A percentile compares a stretch with the other conserved stretches of the same genome.
Conservation (phyloP, 2,329 filamentous ascomycete genomes). For the Magnaporthiopsis rhizophila region DNA sequence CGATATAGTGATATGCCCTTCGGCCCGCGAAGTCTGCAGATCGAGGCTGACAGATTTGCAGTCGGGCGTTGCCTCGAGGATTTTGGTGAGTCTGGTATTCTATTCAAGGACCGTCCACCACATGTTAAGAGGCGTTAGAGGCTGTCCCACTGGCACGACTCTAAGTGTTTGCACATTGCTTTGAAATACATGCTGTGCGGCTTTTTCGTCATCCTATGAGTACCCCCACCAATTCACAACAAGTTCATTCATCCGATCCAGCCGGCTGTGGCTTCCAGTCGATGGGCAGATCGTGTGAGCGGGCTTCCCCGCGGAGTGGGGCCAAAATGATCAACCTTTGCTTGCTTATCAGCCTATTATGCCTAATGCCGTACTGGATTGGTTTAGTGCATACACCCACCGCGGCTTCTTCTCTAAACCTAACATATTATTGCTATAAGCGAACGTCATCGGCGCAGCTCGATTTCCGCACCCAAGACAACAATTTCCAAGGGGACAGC, state of each 20-base stretch:
- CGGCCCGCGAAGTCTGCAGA: neutral
- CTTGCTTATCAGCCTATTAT: neutral
- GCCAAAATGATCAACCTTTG: neutral
- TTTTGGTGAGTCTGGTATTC: neutral
- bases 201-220: neutral
- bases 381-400: neutral
- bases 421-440: neutral
- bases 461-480: neutral
- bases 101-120: neutral
- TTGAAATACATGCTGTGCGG: neutral
- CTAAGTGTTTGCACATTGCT: neutral
- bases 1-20: neutral
- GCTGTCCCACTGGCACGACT: neutral
- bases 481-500: neutral
- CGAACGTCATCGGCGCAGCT: neutral
- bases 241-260: too few relatives aligned
- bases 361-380: neutral
- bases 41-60: neutral
- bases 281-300: neutral
- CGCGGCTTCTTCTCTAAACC: neutral
- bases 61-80: neutral
- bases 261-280: neutral
- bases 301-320: neutral
- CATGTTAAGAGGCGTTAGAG: neutral
- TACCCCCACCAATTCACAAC: too few relatives aligned